Evolutionary conservation across 1,284 basidiomycete species (phyloP), one percentile per base, ranked within the genome.

Genomic region (Wolfiporia cocos): DNA sequence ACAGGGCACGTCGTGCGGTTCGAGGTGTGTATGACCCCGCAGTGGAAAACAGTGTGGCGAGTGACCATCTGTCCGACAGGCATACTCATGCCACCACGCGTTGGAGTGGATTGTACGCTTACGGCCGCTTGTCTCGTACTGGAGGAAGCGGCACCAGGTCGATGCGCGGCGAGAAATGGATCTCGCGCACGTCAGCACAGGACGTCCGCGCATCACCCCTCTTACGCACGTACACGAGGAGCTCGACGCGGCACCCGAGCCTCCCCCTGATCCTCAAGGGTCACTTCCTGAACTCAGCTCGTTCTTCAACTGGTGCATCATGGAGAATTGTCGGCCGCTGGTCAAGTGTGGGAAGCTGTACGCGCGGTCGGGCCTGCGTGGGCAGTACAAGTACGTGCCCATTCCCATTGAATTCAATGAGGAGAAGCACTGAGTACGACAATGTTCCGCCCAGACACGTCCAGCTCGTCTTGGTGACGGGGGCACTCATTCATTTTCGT

Each of bases 141-240:
- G 91, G 91, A 80, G 73, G 40, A 69, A 76, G 41, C 74, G 82
- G 29, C 81, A 88, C 53, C 71, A 73, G 26, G 67, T 69, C 32
- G 86, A 90, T 55, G 81, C 90, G 14, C 69, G 70, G 42, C 73
- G 82, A 45, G 85, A 92, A 61, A 92, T 92, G 82, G 78, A 88
- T 44, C 63, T 86, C 28, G 74, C 78, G 14, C 74, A 81, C 54
- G 64, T 70, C 23, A 64, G 64, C 19, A 62, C 65, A 28, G 70
- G 68, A 21, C 69, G 74, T 45, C 69, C 76, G 29, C 71, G 73
- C 39, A 61, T 81, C 34, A 88, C 78, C 2, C 78, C 81, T 4
- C 53, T 48, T n/a, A 49, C 41, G 6, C 70, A 67, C 30, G 69
- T 66, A 34, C 65, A 70, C 41, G 59, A 66, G 11, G 59, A 65